Base-by-base conservation (phyloP, 2,329 filamentous ascomycete species). In the Trichoderma endophyticum region DNA sequence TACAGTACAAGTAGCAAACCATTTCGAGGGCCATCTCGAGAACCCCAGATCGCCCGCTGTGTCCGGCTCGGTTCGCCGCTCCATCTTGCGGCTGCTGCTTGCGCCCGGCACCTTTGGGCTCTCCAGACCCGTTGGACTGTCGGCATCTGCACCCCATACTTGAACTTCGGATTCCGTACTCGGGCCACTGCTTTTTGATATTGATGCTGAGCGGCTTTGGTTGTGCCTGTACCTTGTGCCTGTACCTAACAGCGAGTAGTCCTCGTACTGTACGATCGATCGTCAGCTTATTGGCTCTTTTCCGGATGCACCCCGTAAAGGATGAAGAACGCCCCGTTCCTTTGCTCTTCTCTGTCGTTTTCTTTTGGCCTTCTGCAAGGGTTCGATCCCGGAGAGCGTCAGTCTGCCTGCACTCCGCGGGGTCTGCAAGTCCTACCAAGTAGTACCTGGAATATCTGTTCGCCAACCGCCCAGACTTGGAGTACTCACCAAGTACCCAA, bases 21-120 rank as follows among this genome's bases (percentile, higher is more conserved):
- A 54, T 60, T 21, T 32, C 21, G 28, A 56, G 63, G 48, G 30
- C 30, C 43, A 48, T 34, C 43, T 28, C 39, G 36, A 69, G 18
- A 61, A 9, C 18, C 66, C 39, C 36, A 54, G 57, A 60, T 62
- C 57, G 28, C 66, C 66, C 66, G 57, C 57, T 70, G 66, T 62
- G 34, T 70, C 66, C 66, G 66, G 66, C 66, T 62, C 66, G 57
- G 66, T 70, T 70, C 57, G 66, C 66, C 34, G 66, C 66, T 70
- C 28, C 26, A 61, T 61, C 66, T 61, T 59, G 39, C 60, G 66
- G 66, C 66, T 62, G 39, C 21, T 70, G 28, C 36, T 62, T 70
- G 66, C 66, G 48, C 34, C 39, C 39, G 66, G 39, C 43, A 36
- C 14, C 43, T 34, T 30, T 61, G 18, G 21, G 48, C 28, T 54